Evolutionary conservation across 257 asterid genomes (phyloP).

Genomic region (Penstemon newberryi): DNA sequence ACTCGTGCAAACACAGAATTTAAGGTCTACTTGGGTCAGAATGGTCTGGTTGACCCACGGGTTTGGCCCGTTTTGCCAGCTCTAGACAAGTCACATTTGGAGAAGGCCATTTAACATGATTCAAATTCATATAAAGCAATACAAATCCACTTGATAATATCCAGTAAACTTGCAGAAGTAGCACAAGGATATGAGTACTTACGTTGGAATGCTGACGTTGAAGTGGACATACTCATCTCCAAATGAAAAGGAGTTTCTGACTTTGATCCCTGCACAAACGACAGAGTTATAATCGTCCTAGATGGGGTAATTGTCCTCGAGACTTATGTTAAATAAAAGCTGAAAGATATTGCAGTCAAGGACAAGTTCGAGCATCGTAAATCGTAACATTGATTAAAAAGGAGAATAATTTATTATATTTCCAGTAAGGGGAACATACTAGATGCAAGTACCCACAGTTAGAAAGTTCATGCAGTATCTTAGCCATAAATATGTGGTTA

Average conservation of each 20-base stretch:
- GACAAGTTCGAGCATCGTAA: background rate
- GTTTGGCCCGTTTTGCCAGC: background rate
- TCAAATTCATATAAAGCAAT: background rate
- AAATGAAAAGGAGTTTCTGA: conserved; percentile 61
- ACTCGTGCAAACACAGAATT: too few species aligned
- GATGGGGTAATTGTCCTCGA: background rate
- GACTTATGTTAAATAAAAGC: background rate
- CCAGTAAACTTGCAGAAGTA: background rate
- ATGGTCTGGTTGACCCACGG: too few species aligned
- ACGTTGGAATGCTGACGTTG: conserved; percentile 89
- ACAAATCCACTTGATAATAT: background rate
- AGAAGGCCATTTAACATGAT: background rate
- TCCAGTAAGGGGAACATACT: background rate
- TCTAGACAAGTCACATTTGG: too few species aligned
- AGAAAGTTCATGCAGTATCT: background rate
- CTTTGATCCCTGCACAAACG: conserved; percentile 71
- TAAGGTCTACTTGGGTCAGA: too few species aligned
- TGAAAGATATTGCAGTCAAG: background rate
- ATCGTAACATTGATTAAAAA: too few species aligned
- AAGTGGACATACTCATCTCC: conserved; percentile 93
- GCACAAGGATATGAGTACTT: conserved; percentile 31
- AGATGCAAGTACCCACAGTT: background rate
- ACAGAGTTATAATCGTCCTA: conserved; percentile 1
- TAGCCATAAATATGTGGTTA: background rate
- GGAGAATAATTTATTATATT: too few species aligned